A percentile compares a stretch with the other conserved stretches of the same genome.
These are phyloP conservation scores for Coriaria nepalensis DNA, from an alignment of 306 rosid species.

Conservation along the genomic window DNA sequence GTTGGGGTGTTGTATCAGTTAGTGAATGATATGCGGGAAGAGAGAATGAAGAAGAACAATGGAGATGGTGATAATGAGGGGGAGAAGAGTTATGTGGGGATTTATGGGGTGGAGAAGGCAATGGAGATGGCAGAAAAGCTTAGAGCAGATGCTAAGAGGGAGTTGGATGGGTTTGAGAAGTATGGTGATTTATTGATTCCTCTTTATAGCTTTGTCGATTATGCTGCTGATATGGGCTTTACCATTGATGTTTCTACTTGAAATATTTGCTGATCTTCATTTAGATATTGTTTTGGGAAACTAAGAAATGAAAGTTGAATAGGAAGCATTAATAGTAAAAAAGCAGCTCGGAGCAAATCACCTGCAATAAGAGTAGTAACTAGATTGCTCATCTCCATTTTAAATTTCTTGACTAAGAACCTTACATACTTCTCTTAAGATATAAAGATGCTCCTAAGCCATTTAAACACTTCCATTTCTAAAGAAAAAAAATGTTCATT, in stretches of 20 bases:
- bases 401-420: too few species aligned
- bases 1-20: background rate
- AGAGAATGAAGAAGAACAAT: conserved; percentile 10
- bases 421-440: too few species aligned
- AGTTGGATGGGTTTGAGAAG: conserved; percentile 71
- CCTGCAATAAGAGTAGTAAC: too few species aligned
- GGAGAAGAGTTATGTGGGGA: conserved; percentile 34
- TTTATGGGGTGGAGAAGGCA: conserved; percentile 74
- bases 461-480: too few species aligned
- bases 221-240: conserved; percentile 74
- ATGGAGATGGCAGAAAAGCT: conserved; percentile 65
- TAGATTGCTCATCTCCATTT: too few species aligned
- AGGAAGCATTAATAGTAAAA: too few species aligned
- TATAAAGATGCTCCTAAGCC: too few species aligned
- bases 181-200: conserved; percentile 60
- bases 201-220: conserved; percentile 84
- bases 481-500: too few species aligned
- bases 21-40: conserved; percentile 22
- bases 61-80: conserved; percentile 11
- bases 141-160: conserved; percentile 54
- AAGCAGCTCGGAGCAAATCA: too few species aligned
- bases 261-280: conserved; percentile 2
- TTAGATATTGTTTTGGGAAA: too few species aligned
- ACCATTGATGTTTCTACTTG: conserved; percentile 29
- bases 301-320: too few species aligned